These are phyloP conservation scores for Kwoniella dejecticola DNA, from an alignment of 768 basidiomycete genomes.

Conservation along the genomic window DNA sequence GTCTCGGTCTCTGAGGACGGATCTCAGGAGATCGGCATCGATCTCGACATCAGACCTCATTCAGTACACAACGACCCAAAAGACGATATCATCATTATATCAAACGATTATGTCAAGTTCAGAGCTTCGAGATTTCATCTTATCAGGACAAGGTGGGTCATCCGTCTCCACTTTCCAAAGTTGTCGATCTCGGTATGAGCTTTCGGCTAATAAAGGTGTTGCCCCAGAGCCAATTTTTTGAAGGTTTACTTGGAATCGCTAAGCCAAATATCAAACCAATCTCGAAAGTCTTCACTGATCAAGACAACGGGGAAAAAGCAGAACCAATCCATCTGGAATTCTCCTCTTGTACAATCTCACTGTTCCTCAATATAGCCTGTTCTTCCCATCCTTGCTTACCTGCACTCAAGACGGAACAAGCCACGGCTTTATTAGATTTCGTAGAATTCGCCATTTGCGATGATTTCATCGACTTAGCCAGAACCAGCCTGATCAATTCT, in stretches of 20 bases:
- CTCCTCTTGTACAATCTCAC: background rate
- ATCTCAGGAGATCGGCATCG: background rate
- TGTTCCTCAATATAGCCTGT: background rate
- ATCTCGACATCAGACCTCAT: background rate
- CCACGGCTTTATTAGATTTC: background rate
- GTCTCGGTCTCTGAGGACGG: too few relatives aligned
- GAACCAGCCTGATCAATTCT: background rate
- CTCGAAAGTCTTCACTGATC: too few relatives aligned
- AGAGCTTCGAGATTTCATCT: constrained; percentile 6
- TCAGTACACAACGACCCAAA: constrained; percentile 5
- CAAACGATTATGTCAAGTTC: constrained; percentile 11
- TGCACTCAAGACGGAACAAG: background rate
- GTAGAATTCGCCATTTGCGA: background rate
- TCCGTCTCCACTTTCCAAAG: background rate
- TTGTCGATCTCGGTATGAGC: background rate
- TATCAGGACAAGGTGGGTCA: constrained; percentile 1
- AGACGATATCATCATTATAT: constrained; percentile 5
- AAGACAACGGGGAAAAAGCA: background rate
- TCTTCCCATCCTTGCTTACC: background rate
- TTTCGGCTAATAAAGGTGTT: background rate
- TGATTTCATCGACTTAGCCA: background rate
- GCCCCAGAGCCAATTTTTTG: constrained; percentile 2
- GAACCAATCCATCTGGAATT: constrained; percentile 2
- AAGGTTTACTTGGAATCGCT: background rate
- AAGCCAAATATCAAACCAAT: too few relatives aligned